A percentile compares a stretch with the other conserved stretches of the same genome.
Evolutionary conservation across 1,139 yeast species (phyloP).

Genomic region (Yamadazyma atmosphaerica): DNA sequence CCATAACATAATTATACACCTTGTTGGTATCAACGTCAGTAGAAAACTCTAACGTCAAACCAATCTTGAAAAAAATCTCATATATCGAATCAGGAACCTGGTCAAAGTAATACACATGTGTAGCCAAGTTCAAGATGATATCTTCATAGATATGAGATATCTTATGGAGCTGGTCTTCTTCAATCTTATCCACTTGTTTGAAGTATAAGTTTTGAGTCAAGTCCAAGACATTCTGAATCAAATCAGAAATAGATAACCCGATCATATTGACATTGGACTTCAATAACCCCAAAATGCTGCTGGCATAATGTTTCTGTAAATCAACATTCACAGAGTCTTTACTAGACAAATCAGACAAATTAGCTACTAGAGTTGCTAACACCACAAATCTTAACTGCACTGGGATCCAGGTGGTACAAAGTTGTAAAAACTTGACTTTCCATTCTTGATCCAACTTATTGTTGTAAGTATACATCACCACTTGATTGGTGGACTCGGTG

Average conservation of each 20-base stretch:
- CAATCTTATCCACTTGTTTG: conserved; percentile 19
- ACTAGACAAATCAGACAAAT: conserved; percentile 24
- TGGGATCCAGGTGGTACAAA: conserved; percentile 78
- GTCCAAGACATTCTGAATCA: conserved; percentile 60
- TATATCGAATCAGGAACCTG: conserved; percentile 76
- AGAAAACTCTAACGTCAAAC: conserved; percentile 29
- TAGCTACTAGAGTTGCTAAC: conserved; percentile 43
- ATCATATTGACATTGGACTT: conserved; percentile 80
- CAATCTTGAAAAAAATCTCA: conserved; percentile 49
- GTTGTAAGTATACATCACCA: conserved; percentile 36
- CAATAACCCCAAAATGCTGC: conserved; percentile 64
- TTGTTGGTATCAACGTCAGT: conserved; percentile 15
- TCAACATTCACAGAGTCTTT: conserved; percentile 24
- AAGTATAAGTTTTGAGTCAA: conserved; percentile 55
- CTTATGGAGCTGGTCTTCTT: conserved; percentile 22
- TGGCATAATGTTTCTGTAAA: conserved; percentile 51
- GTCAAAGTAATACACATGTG: conserved; percentile 75
- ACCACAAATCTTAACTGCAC: conserved; percentile 82
- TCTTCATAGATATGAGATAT: conserved; percentile 37
- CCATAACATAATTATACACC: conserved; percentile 26
- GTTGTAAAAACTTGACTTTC: conserved; percentile 60
- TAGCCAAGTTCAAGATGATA: conserved; percentile 62
- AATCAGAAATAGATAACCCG: conserved; percentile 87
- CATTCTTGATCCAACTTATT: conserved; percentile 33
- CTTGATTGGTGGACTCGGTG: conserved; percentile 44